Conservation (phyloP, 345 rosid species). For the Lenwebbia sp. region DNA sequence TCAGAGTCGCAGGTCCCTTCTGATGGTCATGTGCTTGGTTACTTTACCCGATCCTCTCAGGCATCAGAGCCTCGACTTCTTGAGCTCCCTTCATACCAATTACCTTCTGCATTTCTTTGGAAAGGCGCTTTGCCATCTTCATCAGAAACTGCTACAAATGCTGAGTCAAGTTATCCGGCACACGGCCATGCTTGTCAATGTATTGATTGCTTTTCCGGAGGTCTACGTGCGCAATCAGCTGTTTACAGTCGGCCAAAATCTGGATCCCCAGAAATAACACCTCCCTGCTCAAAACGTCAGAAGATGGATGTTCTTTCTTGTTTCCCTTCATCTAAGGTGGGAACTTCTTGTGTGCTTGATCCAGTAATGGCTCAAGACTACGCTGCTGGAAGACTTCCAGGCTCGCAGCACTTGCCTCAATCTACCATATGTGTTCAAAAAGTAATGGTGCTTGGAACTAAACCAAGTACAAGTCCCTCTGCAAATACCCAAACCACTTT, state of each 20-base stretch:
- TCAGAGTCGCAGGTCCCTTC: neutral
- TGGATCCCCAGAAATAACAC: neutral
- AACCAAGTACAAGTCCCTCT: neutral
- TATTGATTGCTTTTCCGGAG: neutral
- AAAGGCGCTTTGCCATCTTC: neutral
- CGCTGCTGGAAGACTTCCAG: slow-evolving; percentile 10
- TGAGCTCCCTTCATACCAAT: slow-evolving; percentile 8
- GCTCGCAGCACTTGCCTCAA: slow-evolving; percentile 18
- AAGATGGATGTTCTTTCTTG: slow-evolving; percentile 6
- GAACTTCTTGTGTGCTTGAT: slow-evolving; percentile 3
- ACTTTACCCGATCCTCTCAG: neutral
- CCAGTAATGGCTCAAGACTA: slow-evolving; percentile 4
- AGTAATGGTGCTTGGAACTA: neutral
- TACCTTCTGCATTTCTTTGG: neutral
- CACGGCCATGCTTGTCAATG: neutral
- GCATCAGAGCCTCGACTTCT: neutral
- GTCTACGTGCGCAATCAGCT: neutral
- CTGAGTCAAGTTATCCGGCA: neutral
- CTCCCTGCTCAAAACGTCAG: neutral
- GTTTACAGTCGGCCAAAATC: neutral
- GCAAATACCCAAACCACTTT: neutral
- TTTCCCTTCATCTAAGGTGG: slow-evolving; percentile 1
- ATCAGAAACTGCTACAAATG: neutral
- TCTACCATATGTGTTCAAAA: slow-evolving; percentile 5
- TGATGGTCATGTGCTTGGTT: neutral